Percentiles rank a stretch among this genome's conserved stretches.
Conservation (phyloP, 1,139 yeast species). For the Saccharomyces hybrid region DNA sequence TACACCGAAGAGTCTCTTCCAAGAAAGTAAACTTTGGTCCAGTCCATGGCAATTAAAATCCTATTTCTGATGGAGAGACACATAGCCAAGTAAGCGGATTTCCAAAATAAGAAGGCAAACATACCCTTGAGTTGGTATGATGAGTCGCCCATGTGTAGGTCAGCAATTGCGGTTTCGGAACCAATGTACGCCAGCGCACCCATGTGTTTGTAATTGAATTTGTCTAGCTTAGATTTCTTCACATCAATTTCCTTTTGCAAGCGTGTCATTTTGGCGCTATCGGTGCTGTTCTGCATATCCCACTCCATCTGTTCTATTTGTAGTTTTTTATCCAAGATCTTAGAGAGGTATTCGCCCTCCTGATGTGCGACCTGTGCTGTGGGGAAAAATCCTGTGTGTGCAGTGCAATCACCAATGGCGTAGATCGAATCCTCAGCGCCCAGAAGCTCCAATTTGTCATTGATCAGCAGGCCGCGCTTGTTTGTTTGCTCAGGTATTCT, state of each 20-base stretch:
- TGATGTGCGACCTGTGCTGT: conserved; percentile 98
- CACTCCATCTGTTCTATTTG: conserved; percentile 57
- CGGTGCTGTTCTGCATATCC: conserved; percentile 32
- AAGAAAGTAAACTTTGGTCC: conserved; percentile 78
- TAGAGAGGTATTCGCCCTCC: conserved; percentile 79
- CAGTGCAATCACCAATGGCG: conserved; percentile 92
- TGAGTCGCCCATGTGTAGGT: conserved; percentile 79
- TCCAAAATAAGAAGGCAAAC: conserved; percentile 86
- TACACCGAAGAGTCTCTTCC: conserved; percentile 70
- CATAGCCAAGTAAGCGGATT: conserved; percentile 89
- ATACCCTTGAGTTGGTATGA: conserved; percentile 78
- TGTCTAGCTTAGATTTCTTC: conserved; percentile 37
- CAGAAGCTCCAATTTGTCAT: conserved; percentile 73
- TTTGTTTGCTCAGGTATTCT: conserved; percentile 64
- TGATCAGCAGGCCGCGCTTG: conserved; percentile 80
- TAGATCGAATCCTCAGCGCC: conserved; percentile 75
- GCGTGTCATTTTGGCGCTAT: conserved; percentile 16
- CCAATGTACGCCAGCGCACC: conserved; percentile 83
- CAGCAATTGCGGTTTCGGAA: conserved; percentile 89
- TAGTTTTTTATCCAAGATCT: conserved; percentile 60
- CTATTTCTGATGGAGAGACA: conserved; percentile 84
- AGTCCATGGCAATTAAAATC: conserved; percentile 74
- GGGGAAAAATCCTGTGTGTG: conserved; percentile 81
- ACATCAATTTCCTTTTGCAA: conserved; percentile 31
- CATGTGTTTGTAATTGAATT: conserved; percentile 56